Evolutionary conservation across 1,284 basidiomycete genomes (phyloP).

Genomic region (Vanrija pseudolonga): DNA sequence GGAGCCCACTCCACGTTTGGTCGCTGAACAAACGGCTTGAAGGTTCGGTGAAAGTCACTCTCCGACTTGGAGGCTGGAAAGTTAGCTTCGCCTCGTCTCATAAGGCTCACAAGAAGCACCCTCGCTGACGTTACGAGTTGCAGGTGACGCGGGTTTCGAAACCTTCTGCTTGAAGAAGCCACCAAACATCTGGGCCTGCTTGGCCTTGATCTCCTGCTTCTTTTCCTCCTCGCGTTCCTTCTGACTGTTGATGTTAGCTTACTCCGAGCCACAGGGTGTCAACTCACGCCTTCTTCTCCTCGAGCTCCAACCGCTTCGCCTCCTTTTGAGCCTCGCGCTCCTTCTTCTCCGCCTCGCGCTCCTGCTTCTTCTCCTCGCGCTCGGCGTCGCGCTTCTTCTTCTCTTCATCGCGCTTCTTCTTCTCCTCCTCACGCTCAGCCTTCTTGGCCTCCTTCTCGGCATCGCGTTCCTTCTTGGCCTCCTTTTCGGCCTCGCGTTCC

Average conservation of each 20-base stretch:
- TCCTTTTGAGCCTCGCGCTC: background rate
- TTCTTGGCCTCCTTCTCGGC: slow-evolving; percentile 6
- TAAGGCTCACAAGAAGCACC: slow-evolving; percentile 19
- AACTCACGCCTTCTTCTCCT: slow-evolving; percentile 22
- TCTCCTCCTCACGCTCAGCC: slow-evolving; percentile 6
- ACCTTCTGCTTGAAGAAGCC: slow-evolving; percentile 32
- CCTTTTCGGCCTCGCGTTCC: slow-evolving; percentile 3
- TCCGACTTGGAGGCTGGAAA: background rate
- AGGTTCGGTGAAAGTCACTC: slow-evolving; percentile 28
- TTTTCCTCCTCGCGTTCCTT: slow-evolving; percentile 35
- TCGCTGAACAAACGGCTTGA: slow-evolving; percentile 26
- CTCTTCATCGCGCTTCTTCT: slow-evolving; percentile 8
- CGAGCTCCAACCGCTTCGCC: slow-evolving; percentile 5
- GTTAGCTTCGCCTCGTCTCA: background rate
- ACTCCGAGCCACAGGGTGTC: too few species aligned
- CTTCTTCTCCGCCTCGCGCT: slow-evolving; percentile 6
- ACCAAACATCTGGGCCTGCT: slow-evolving; percentile 31
- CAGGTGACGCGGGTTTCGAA: slow-evolving; percentile 11
- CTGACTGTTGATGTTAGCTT: slow-evolving; percentile 18
- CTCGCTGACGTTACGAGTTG: slow-evolving; percentile 6
- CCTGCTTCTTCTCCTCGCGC: slow-evolving; percentile 8
- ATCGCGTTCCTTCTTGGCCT: background rate
- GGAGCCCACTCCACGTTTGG: slow-evolving; percentile 34
- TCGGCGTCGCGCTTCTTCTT: slow-evolving; percentile 1
- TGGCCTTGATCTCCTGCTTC: slow-evolving; percentile 28